phyloP scores from a whole-genome alignment of 2,329 filamentous ascomycete genomes.

The Pyrenophora tritici-repentis region DNA sequence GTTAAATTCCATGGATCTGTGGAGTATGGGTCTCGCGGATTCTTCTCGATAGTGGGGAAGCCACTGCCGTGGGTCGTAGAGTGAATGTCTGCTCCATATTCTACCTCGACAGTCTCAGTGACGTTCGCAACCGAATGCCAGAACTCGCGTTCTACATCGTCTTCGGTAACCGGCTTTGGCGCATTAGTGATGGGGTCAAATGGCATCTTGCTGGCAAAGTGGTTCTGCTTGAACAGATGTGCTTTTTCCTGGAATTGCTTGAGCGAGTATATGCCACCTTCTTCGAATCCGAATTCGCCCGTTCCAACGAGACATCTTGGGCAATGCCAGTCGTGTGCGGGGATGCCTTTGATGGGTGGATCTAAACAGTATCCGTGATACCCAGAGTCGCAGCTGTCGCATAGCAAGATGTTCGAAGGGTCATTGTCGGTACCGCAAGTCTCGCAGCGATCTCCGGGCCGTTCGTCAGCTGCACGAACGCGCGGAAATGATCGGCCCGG shows the following conservation, averaged over 20 bases:
- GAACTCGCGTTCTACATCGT: conserved; percentile 95
- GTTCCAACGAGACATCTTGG: conserved; percentile 93
- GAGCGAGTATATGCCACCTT: conserved; percentile 92
- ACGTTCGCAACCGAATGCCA: conserved; percentile 94
- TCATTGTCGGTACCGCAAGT: conserved; percentile 82
- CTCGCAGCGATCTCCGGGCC: conserved; percentile 76
- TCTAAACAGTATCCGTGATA: conserved; percentile 90
- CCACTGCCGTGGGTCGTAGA: conserved; percentile 97
- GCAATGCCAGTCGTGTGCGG: conserved; percentile 93
- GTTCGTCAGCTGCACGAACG: conserved; percentile 59
- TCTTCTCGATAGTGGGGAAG: conserved; percentile 90
- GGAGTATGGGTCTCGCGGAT: conserved; percentile 84
- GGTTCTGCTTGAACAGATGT: conserved; percentile 89
- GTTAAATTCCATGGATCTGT: conserved; percentile 96
- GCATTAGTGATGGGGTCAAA: conserved; percentile 84
- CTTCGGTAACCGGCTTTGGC: conserved; percentile 81
- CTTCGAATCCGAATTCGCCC: conserved; percentile 95
- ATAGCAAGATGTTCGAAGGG: conserved; percentile 71
- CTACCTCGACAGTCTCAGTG: conserved; percentile 94
- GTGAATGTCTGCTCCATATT: conserved; percentile 97
- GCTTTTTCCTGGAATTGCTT: conserved; percentile 97
- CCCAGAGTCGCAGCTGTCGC: conserved; percentile 88
- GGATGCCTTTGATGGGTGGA: conserved; percentile 75
- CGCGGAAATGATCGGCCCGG: conserved; percentile 63
- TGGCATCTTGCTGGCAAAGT: conserved; percentile 89